Evolutionary conservation across 495 filamentous ascomycete species (phyloP).

Genomic region (Daldinia concentrica): DNA sequence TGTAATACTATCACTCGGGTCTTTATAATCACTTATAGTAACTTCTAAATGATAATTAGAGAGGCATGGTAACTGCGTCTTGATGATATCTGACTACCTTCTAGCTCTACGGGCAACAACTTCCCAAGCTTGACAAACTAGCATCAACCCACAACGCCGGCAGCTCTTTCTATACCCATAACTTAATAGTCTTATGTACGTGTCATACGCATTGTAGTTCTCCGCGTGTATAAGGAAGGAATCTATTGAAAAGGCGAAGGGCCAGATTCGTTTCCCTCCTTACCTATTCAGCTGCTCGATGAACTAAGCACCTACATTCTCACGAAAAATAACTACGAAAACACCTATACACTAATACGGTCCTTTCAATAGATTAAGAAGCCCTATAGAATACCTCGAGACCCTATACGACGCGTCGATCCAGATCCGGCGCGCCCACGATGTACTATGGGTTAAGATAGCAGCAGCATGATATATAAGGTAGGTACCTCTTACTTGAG

Average conservation of each 20-base stretch:
- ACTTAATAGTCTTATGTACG: neutral
- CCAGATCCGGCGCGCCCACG: neutral
- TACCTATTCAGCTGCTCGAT: neutral
- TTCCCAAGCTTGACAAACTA: constrained; percentile 15
- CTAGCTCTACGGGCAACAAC: constrained; percentile 2
- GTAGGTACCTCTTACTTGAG: too few relatives aligned
- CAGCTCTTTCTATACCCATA: neutral
- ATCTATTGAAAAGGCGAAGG: neutral
- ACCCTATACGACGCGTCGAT: neutral
- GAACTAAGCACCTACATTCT: neutral
- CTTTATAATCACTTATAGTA: neutral
- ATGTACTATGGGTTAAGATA: neutral
- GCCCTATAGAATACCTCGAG: neutral
- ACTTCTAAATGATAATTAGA: neutral
- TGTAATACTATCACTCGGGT: neutral
- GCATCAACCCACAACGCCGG: neutral
- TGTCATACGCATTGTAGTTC: neutral
- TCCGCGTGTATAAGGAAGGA: neutral
- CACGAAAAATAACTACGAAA: neutral
- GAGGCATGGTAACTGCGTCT: constrained; percentile 3
- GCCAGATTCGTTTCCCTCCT: neutral
- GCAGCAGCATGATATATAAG: neutral
- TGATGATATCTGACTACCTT: constrained; percentile 20
- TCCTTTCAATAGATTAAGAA: neutral
- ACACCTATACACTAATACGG: neutral